Evolutionary conservation across 129 eudicot species (phyloP).

Genomic region (sunflower (Helianthus annuus)): DNA sequence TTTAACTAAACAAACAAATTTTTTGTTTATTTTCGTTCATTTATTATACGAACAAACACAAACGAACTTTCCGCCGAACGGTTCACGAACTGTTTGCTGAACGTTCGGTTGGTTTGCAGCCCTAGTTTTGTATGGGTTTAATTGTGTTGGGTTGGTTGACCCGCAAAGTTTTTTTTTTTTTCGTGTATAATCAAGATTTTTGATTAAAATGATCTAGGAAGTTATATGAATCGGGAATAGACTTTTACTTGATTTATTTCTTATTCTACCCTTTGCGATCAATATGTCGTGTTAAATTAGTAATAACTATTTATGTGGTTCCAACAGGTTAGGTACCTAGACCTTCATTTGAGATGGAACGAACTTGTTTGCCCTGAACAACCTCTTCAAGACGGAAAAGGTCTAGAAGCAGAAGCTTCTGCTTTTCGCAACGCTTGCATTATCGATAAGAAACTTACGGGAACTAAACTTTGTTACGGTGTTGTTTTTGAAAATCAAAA

Average conservation of each 20-base stretch:
- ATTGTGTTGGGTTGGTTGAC: background rate
- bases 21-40: too few relatives aligned
- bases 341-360: conserved; percentile 81
- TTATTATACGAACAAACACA: too few relatives aligned
- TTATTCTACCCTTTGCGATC: background rate
- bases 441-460: conserved; percentile 59
- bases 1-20: too few relatives aligned
- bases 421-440: conserved; percentile 85
- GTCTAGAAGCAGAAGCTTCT: conserved; percentile 78
- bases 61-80: too few relatives aligned
- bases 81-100: too few relatives aligned
- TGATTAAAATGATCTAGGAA: background rate
- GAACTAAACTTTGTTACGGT: conserved; percentile 62
- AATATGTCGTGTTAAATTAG: background rate
- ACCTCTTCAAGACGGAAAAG: conserved; percentile 73
- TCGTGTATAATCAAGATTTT: background rate
- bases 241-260: background rate
- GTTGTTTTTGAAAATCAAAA: conserved; percentile 84
- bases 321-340: conserved; percentile 84
- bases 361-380: conserved; percentile 92
- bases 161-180: background rate
- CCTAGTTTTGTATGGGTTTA: background rate
- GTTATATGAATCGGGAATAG: background rate
- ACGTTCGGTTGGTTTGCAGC: too few relatives aligned
- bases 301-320: conserved; percentile 1